Evolutionary conservation across 371 early-diverging fungal genomes (phyloP).

Genomic region (Chytridium lagenaria): DNA sequence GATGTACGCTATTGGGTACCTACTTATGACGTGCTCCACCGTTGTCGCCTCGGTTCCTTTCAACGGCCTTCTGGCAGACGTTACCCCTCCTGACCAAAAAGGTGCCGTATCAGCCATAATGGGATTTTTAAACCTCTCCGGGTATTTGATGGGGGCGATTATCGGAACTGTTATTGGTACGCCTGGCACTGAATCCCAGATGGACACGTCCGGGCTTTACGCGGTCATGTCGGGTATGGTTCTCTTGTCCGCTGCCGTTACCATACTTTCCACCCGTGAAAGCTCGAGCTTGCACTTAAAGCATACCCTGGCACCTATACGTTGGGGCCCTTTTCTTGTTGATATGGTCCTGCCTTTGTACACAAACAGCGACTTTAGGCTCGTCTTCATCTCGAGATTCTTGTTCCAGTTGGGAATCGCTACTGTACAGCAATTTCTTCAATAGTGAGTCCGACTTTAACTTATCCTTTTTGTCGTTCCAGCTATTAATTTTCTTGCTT

Average conservation of each 20-base stretch:
- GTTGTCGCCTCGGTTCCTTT: conserved; percentile 47
- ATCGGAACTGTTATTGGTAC: conserved; percentile 38
- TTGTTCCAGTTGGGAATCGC: conserved; percentile 55
- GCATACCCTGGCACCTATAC: conserved; percentile 28
- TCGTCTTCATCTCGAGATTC: conserved; percentile 50
- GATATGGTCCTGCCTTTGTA: conserved; percentile 39
- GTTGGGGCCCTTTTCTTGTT: conserved; percentile 35
- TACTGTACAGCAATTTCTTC: conserved; percentile 51
- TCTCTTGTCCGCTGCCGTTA: conserved; percentile 17
- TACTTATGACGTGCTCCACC: conserved; percentile 33
- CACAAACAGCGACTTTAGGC: conserved; percentile 41
- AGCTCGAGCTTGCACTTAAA: conserved; percentile 26
- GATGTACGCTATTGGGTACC: conserved; percentile 42
- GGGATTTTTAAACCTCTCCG: conserved; percentile 47
- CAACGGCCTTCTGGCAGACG: conserved; percentile 49
- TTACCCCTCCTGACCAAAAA: conserved; percentile 46
- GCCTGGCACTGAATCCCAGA: neutral
- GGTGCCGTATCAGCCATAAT: conserved; percentile 45
- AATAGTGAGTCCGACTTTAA: conserved; percentile 44
- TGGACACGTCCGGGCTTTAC: conserved; percentile 35
- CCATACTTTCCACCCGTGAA: conserved; percentile 33
- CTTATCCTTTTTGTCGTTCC: neutral
- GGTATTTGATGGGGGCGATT: conserved; percentile 47
- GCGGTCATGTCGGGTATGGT: conserved; percentile 32
- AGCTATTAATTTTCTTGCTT: conserved; percentile 6